Percentiles rank a stretch among this genome's conserved stretches.
These are phyloP conservation scores for Trichoderma guizhouense DNA, from an alignment of 2,329 filamentous ascomycete genomes.

Conservation along the genomic window DNA sequence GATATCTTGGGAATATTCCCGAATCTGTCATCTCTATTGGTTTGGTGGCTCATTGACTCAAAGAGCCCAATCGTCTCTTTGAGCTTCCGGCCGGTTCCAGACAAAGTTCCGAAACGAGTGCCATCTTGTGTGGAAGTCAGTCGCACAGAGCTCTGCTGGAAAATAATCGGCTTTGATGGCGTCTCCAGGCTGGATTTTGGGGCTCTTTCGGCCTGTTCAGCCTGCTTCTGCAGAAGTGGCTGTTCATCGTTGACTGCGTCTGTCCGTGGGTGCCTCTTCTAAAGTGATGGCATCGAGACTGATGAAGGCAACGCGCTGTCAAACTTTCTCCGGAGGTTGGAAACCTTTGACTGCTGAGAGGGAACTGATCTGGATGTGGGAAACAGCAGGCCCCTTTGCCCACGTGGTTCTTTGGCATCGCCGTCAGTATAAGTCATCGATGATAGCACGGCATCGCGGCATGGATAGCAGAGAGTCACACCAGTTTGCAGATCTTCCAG, in stretches of 20 bases:
- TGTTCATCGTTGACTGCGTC: neutral
- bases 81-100: neutral
- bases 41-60: slow-evolving; percentile 26
- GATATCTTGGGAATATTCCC: neutral
- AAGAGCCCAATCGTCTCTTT: slow-evolving; percentile 32
- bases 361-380: neutral
- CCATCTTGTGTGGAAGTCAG: neutral
- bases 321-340: slow-evolving; percentile 25
- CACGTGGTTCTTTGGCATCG: neutral
- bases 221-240: too few species aligned
- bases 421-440: neutral
- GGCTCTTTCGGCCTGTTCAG: neutral
- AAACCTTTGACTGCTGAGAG: slow-evolving; percentile 18
- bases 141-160: neutral
- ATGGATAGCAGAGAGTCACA: neutral
- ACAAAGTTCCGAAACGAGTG: neutral
- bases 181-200: neutral
- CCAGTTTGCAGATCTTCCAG: neutral
- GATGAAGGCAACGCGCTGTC: slow-evolving; percentile 20
- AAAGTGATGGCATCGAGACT: slow-evolving; percentile 16
- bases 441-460: neutral
- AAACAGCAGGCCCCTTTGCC: neutral
- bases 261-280: slow-evolving; percentile 12
- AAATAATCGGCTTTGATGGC: neutral
- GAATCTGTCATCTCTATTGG: neutral